Percentiles rank a stretch among this genome's conserved stretches.
phyloP scores from a whole-genome alignment of 331 rosid genomes.

The Arachis monticola region DNA sequence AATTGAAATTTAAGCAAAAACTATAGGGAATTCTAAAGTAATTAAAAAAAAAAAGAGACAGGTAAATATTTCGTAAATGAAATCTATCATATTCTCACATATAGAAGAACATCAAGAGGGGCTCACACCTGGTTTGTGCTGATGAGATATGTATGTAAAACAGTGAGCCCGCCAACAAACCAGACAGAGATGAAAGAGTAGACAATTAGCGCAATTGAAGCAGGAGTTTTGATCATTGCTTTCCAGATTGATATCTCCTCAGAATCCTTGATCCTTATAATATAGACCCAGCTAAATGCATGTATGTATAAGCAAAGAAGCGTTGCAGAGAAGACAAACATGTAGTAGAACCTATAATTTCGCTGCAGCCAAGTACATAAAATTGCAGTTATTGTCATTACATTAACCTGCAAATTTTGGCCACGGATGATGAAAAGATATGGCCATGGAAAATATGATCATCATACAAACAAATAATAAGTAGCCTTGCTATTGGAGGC shows the following conservation, averaged over 20 bases:
- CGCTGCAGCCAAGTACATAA: conserved; percentile 63
- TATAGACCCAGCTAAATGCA: conserved; percentile 95
- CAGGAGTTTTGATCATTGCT: conserved; percentile 88
- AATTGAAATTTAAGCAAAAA: too few relatives aligned
- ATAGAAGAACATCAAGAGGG: background rate
- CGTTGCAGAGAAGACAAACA: conserved; percentile 87
- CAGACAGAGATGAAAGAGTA: conserved; percentile 76
- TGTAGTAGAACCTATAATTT: conserved; percentile 91
- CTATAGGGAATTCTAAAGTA: too few relatives aligned
- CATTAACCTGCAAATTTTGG: too few relatives aligned
- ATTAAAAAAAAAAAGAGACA: background rate
- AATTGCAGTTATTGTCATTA: conserved; percentile 1
- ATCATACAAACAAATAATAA: too few relatives aligned
- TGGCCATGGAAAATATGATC: too few relatives aligned
- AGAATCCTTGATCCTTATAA: conserved; percentile 64
- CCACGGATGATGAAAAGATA: too few relatives aligned
- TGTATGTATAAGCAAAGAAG: conserved; percentile 86
- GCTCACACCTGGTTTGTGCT: conserved; percentile 82
- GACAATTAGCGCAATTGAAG: conserved; percentile 76
- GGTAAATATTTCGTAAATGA: background rate
- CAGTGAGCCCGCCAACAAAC: conserved; percentile 96
- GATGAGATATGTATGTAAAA: conserved; percentile 92
- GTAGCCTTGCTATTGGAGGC: too few relatives aligned
- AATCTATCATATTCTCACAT: background rate
- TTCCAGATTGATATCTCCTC: conserved; percentile 79